A percentile compares a stretch with the other conserved stretches of the same genome.
Evolutionary conservation across 352 stramenopile species (phyloP).

Genomic region (Pseudoperonospora humuli): DNA sequence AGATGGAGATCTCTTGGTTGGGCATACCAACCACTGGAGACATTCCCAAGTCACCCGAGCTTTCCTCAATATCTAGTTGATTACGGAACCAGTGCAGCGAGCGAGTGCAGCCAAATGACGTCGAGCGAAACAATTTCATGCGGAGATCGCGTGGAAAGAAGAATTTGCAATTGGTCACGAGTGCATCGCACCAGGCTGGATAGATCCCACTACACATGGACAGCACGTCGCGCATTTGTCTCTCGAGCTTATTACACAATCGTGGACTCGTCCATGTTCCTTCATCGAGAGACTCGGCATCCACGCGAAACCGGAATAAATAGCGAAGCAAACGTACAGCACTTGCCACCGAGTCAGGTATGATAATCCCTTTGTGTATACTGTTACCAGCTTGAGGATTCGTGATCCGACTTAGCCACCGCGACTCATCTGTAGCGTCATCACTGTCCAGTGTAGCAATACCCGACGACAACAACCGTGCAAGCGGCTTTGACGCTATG

Average conservation of each 20-base stretch:
- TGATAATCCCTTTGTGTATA: slow-evolving; percentile 1
- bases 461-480: slow-evolving; percentile 14
- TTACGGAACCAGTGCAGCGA: slow-evolving; percentile 79
- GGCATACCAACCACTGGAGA: slow-evolving; percentile 33
- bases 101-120: slow-evolving; percentile 70
- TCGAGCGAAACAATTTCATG: slow-evolving; percentile 66
- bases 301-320: slow-evolving; percentile 42
- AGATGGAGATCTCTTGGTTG: slow-evolving; percentile 79
- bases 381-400: slow-evolving; percentile 5
- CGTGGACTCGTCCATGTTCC: slow-evolving; percentile 61
- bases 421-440: slow-evolving; percentile 10
- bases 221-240: slow-evolving; percentile 76
- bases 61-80: slow-evolving; percentile 51
- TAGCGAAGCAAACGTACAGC: slow-evolving; percentile 49
- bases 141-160: slow-evolving; percentile 71
- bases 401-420: slow-evolving; percentile 20
- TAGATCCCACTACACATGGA: slow-evolving; percentile 79
- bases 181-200: slow-evolving; percentile 61
- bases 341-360: slow-evolving; percentile 31
- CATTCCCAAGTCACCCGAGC: slow-evolving; percentile 6
- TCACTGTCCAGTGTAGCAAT: slow-evolving; percentile 16
- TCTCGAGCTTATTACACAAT: slow-evolving; percentile 73
- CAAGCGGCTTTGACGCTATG: slow-evolving; percentile 7
- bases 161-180: slow-evolving; percentile 76
- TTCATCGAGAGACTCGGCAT: slow-evolving; percentile 22